These are phyloP conservation scores for Candolleomyces eurysporus DNA, from an alignment of 768 basidiomycete species.

Conservation along the genomic window DNA sequence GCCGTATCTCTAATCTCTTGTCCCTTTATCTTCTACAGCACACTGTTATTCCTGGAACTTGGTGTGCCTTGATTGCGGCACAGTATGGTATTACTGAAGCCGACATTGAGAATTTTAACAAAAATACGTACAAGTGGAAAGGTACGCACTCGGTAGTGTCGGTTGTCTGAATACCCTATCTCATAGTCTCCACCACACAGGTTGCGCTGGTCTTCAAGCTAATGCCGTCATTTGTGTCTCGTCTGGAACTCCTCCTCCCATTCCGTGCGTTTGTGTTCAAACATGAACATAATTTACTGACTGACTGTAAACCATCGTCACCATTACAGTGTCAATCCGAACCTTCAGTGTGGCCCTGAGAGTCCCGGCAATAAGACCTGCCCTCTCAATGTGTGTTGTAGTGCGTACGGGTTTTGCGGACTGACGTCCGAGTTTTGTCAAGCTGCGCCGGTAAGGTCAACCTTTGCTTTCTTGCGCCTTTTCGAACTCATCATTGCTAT, in stretches of 20 bases:
- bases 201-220: constrained; percentile 16
- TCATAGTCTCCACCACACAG: constrained; percentile 5
- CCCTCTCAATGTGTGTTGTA: constrained; percentile 23
- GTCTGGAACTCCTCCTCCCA: constrained; percentile 18
- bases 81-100: constrained; percentile 17
- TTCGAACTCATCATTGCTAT: not conserved
- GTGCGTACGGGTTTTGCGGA: constrained; percentile 22
- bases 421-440: constrained; percentile 21
- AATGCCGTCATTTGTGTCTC: constrained; percentile 20
- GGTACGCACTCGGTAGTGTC: not conserved
- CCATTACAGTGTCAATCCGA: constrained; percentile 9
- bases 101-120: constrained; percentile 17
- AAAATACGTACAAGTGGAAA: constrained; percentile 18
- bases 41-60: constrained; percentile 10
- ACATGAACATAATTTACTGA: not conserved
- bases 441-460: constrained; percentile 10
- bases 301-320: not conserved
- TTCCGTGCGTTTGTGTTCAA: constrained; percentile 12
- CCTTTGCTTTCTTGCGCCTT: not conserved
- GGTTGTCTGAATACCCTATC: not conserved
- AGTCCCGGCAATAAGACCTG: constrained; percentile 17
- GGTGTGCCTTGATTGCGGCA: constrained; percentile 12
- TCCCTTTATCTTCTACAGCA: constrained; percentile 5
- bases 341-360: constrained; percentile 21
- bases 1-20: not conserved